Conservation (phyloP, 345 rosid species). For the Eutrema yunnanense region DNA sequence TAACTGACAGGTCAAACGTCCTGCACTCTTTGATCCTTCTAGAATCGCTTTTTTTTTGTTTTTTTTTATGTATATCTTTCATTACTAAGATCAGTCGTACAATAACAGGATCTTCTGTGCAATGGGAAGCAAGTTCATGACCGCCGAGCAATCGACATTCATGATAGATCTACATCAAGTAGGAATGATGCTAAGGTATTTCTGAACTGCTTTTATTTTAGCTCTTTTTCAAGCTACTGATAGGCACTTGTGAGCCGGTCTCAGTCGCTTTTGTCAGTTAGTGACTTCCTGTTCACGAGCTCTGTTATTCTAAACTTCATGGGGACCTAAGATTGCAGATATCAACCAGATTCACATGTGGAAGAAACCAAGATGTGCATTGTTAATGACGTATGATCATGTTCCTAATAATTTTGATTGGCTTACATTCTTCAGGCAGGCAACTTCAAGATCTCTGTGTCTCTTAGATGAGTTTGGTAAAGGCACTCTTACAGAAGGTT, state of each 20-base stretch:
- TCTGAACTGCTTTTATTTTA: background rate
- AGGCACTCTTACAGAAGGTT: slow-evolving; percentile 99
- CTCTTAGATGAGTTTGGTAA: slow-evolving; percentile 97
- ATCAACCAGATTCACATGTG: background rate
- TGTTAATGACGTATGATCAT: background rate
- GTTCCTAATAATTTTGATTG: background rate
- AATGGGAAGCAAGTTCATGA: slow-evolving; percentile 89
- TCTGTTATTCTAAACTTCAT: background rate
- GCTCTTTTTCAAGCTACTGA: background rate
- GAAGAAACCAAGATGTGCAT: background rate
- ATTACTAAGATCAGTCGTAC: slow-evolving; percentile 21
- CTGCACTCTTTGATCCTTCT: slow-evolving; percentile 17
- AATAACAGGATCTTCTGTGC: slow-evolving; percentile 84
- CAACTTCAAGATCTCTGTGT: slow-evolving; percentile 86
- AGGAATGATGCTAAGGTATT: slow-evolving; percentile 90
- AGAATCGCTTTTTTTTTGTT: background rate
- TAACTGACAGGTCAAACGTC: slow-evolving; percentile 74
- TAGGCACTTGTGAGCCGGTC: background rate
- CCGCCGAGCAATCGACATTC: slow-evolving; percentile 88
- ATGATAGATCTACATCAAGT: slow-evolving; percentile 99
- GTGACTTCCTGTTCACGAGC: slow-evolving; percentile 1
- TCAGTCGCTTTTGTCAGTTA: background rate
- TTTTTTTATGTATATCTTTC: background rate
- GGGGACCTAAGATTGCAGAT: background rate
- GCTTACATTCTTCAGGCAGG: slow-evolving; percentile 51